Evolutionary conservation across 352 stramenopile species (phyloP), one percentile per base, ranked within the genome.

Genomic region (Phytophthora tentaculata): DNA sequence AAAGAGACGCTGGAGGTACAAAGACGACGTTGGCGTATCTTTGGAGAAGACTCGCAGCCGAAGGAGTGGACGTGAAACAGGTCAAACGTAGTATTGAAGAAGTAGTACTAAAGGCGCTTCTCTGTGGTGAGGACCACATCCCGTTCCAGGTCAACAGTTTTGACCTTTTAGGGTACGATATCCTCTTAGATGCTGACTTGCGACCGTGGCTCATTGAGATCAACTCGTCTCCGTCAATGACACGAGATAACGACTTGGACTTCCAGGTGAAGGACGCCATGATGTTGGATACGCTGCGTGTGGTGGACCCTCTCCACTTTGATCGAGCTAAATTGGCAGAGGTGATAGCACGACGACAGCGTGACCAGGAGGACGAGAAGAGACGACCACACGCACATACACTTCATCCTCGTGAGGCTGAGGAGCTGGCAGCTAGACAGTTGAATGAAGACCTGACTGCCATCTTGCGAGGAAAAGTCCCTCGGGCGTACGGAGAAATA

Each of bases 181-280:
- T 99, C 23, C 77, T 99, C 17, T 70, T 99, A 24, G 96, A 99
- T 71, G 67, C 84, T 9, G 64, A 88, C 12, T 84, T 97, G 37
- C 89, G 89, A 8, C 93, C 94, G 32, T 98, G 95, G 94, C 84
- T 99, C 6, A 96, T 99, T 39, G 96, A 99, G 76, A 97, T 99
- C 58, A 99, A 99, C 70, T 91, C 92, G 49, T 97, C 89, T 56
- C 96, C 96, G 22, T 97, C 89, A 10, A 91, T 99, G 79, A 89
- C 80, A 17, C 80, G 91, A 19, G 92, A 98, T 43, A 90, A 94
- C 41, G 60, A 79, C 7, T 68, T 98, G 23, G 95, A 98, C 76
- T 82, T 74, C 28, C 32, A 39, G 10, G 32, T 39, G 5, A 39
- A 39, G 10, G 28, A 32, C 9, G 28, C 28, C 5, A 39, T 39